Base-by-base conservation (phyloP, 441 rosid genomes). In the Pelargonium exstipulatum region DNA sequence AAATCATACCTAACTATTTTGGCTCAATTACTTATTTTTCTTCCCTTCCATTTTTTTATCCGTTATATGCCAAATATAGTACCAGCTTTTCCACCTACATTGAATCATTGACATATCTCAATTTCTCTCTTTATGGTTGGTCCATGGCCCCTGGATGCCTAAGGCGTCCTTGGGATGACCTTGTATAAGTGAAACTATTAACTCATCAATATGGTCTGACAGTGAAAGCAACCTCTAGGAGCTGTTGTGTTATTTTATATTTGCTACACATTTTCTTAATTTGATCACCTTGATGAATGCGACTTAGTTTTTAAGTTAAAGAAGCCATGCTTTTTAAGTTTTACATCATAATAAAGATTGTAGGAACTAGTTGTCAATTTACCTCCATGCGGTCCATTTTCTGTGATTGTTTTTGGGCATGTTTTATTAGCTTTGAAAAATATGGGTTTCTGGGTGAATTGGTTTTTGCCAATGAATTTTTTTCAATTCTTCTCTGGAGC, bases 301-400 rank as follows among this genome's bases (percentile, higher is more conserved):
- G 55, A 17, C 12, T 12, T 1, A 55, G 18, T 51, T 12, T 16
- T 12, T 14, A 16, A 48, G 16, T 67, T 5, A n/a, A 66, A 66
- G 42, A 66, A 67, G 62, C 29, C 43, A 14, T 4, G 35, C 22
- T 37, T 66, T 46, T 20, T 18, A 22, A 65, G 68, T 26, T 45
- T 45, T 20, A 18, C 1, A 42, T 13, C 37, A 16, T 40, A 5
- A 24, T 17, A 4, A 57, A 57, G 32, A 17, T 57, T 20, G n/a
- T 7, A 57, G 7, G 14, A 9, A 22, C 63, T 60, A 22, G 14
- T 22, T 60, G 48, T 60, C 35, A 24, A 22, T 32, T n/a, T 60
- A 32, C 29, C 24, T 60, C 37, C 5, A 24, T 22, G 37, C 12
- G 37, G 6, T 9, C 20, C 62, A 57, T 9, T 4, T 57, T 57